A percentile compares a stretch with the other conserved stretches of the same genome.
Evolutionary conservation across 78 protist genomes (phyloP).

Genomic region (Guillardia theta): DNA sequence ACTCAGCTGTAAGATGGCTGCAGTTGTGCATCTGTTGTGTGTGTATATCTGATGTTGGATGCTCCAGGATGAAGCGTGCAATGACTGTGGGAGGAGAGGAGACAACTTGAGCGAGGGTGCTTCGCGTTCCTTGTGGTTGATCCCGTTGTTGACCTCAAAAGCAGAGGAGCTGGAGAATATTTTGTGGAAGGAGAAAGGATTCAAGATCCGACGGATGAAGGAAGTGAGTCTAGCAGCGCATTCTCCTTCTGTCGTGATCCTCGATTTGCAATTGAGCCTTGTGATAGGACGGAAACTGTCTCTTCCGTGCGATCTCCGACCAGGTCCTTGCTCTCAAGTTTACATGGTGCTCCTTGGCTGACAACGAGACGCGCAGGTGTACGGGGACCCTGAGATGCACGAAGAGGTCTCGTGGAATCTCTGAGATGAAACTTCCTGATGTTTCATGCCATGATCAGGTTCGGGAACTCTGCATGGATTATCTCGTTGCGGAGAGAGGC

Average conservation of each 20-base stretch:
- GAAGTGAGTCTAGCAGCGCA: too few species aligned
- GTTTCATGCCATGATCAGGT: not conserved
- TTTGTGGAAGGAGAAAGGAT: not conserved
- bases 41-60: too few species aligned
- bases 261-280: too few species aligned
- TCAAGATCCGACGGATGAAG: too few species aligned
- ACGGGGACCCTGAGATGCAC: slow-evolving; percentile 77
- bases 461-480: slow-evolving; percentile 67
- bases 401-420: slow-evolving; percentile 63
- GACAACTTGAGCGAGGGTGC: too few species aligned
- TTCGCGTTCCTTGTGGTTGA: too few species aligned
- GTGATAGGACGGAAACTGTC: not conserved
- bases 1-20: too few species aligned
- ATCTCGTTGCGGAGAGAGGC: slow-evolving; percentile 60
- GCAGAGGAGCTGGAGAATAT: not conserved
- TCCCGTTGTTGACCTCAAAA: too few species aligned
- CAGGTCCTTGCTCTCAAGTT: not conserved
- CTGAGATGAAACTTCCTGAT: slow-evolving; percentile 18
- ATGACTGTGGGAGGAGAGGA: too few species aligned
- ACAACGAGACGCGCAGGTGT: slow-evolving; percentile 61
- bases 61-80: too few species aligned
- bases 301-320: not conserved
- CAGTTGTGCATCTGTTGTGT: too few species aligned
- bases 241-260: too few species aligned
- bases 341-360: not conserved